Evolutionary conservation across 306 rosid genomes (phyloP), one percentile per base, ranked within the genome.

Genomic region (Trifolium pratense): DNA sequence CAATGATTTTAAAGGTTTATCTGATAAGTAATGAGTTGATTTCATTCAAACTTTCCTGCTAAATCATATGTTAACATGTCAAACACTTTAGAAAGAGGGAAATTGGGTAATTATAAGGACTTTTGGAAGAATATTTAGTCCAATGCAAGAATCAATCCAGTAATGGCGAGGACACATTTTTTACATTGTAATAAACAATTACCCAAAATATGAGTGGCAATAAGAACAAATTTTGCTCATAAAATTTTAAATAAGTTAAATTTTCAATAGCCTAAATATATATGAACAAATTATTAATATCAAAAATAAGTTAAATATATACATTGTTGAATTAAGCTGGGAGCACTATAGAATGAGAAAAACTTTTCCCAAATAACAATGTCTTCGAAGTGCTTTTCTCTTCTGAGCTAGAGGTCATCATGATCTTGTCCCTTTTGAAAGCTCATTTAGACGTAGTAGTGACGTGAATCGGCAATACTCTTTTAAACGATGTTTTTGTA

Each of bases 201-300:
- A 14, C 25, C 37, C n/a, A n/a, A n/a, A n/a, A n/a, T n/a, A n/a
- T n/a, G n/a, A n/a, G n/a, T n/a, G n/a, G n/a, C n/a, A n/a, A n/a
- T n/a, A n/a, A n/a, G n/a, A n/a, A n/a, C n/a, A n/a, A n/a, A n/a
- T n/a, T n/a, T n/a, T n/a, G n/a, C n/a, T n/a, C n/a, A n/a, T n/a
- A n/a, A n/a, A n/a, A n/a, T n/a, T n/a, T n/a, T n/a, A n/a, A n/a
- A n/a, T n/a, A n/a, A n/a, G n/a, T n/a, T n/a, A n/a, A 59, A 52
- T 51, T 66, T 23, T 17, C 26, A 42, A 39, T 26, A 18, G 9
- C 29, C 21, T 40, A 25, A 75, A 51, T 65, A 64, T 65, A 64
- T 75, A 75, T 75, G 73, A 42, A 45, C 80, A 76, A 66, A 18
- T 21, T 29, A 18, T 21, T 32, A 57, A 40, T 65, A 36, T 36